Base-by-base conservation (phyloP, 2,329 filamentous ascomycete genomes). In the Arthrinium puccinioides region DNA sequence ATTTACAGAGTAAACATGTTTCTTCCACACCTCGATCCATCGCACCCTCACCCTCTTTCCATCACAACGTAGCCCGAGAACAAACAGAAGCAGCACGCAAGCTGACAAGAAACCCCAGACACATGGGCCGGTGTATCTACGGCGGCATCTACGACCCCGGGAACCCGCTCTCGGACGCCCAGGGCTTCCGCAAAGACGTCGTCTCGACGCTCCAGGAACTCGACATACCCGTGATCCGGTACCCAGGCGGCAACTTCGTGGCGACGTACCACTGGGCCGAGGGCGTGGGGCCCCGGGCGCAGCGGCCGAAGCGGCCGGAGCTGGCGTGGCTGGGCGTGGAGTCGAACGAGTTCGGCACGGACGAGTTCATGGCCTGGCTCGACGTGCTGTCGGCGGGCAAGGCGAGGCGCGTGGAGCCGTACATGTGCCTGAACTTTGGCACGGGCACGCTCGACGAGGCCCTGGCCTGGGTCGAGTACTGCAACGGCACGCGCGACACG, bases 41-140 rank as follows among this genome's bases (percentile, higher is more conserved):
- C 25, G 25, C 25, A 14, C 8, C 13, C 25, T 14, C 11, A 23
- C n/a, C 24, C 24, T 35, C 21, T 13, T n/a, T 19, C 21, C 35
- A 3, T 21, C 16, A 24, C 9, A 27, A 24, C 26, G 21, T 15
- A 29, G 11, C 13, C 7, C 21, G 29, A 41, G 37, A 45, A 37
- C 9, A 9, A 16, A 19, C 14, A 13, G 7, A 29, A 36, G 7
- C 19, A 18, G 23, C 34, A 36, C 10, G 13, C 4, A 16, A 4
- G 21, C 23, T 37, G 11, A 41, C 18, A 11, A 30, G 15, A 24
- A 32, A 37, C 11, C 21, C 11, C 47, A 87, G 83, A 51, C 87
- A 92, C 61, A 92, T 92, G 85, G 86, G 86, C 51, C 78, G 86
- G 44, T 92, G 86, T 66, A 88, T 92, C 54, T 90, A 92, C 57